Conservation (phyloP, 2,329 filamentous ascomycete genomes). For the Boeremia lycopersici region DNA sequence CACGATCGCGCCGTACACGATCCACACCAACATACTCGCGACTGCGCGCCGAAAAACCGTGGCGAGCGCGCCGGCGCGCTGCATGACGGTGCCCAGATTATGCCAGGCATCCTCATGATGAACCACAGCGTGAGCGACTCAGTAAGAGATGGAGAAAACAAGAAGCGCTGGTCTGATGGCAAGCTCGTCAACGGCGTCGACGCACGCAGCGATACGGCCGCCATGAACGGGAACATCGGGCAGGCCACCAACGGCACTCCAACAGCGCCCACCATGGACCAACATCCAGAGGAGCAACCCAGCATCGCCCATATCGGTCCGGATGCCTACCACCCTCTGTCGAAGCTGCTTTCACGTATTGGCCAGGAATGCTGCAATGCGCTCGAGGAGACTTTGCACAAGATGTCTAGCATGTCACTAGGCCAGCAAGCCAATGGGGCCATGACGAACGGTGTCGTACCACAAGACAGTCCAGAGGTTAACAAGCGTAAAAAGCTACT, state of each 20-base stretch:
- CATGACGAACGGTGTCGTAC: constrained; percentile 47
- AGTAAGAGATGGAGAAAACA: constrained; percentile 37
- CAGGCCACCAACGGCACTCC: constrained; percentile 27
- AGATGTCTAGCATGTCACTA: constrained; percentile 71
- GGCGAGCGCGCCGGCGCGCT: constrained; percentile 41
- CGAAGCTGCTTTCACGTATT: constrained; percentile 75
- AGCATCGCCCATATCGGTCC: constrained; percentile 72
- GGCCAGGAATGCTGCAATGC: constrained; percentile 84
- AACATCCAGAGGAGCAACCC: constrained; percentile 51
- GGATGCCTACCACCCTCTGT: constrained; percentile 74
- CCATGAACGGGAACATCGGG: constrained; percentile 18
- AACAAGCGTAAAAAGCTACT: constrained; percentile 69
- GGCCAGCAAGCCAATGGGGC: constrained; percentile 58
- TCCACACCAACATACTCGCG: not conserved
- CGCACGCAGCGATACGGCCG: constrained; percentile 20
- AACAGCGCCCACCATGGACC: constrained; percentile 19
- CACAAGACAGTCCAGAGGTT: constrained; percentile 32
- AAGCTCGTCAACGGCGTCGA: constrained; percentile 39
- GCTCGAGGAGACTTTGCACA: constrained; percentile 71
- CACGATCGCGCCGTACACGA: not conserved
- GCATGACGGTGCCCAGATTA: constrained; percentile 45
- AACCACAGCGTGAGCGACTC: constrained; percentile 50
- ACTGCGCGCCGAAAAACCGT: constrained; percentile 17
- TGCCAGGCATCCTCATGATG: constrained; percentile 58
- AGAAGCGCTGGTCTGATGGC: constrained; percentile 39